Percentiles rank a stretch among this genome's conserved stretches.
phyloP scores from a whole-genome alignment of 306 rosid genomes.

The Vigna mungo region DNA sequence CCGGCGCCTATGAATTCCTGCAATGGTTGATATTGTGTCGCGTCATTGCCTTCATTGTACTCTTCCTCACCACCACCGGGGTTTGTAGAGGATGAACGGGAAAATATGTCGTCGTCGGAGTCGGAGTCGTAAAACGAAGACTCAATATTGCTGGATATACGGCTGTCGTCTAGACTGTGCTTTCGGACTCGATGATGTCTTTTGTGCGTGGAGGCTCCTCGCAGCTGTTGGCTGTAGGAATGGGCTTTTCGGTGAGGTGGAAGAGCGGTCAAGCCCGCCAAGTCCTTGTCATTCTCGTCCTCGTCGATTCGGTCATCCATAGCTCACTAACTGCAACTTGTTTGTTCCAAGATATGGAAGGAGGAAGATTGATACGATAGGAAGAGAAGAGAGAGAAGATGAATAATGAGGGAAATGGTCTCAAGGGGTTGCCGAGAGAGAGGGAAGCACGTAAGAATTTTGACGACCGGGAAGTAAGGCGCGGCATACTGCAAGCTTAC shows the following conservation, averaged over 20 bases:
- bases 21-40: slow-evolving; percentile 52
- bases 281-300: slow-evolving; percentile 68
- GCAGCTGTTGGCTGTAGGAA: slow-evolving; percentile 87
- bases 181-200: slow-evolving; percentile 67
- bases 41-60: slow-evolving; percentile 42
- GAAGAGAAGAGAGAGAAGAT: slow-evolving; percentile 3
- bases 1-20: slow-evolving; percentile 83
- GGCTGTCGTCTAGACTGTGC: slow-evolving; percentile 86
- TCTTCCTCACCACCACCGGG: slow-evolving; percentile 44
- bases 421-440: slow-evolving; percentile 45
- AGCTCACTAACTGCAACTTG: neutral
- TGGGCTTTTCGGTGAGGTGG: slow-evolving; percentile 86
- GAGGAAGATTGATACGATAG: neutral
- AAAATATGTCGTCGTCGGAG: slow-evolving; percentile 69
- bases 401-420: slow-evolving; percentile 47
- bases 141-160: slow-evolving; percentile 44
- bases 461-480: slow-evolving; percentile 50
- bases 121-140: slow-evolving; percentile 56
- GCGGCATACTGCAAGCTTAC: slow-evolving; percentile 48
- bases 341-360: neutral
- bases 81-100: slow-evolving; percentile 52
- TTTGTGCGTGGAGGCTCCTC: slow-evolving; percentile 56
- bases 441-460: slow-evolving; percentile 44
- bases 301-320: slow-evolving; percentile 80
- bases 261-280: slow-evolving; percentile 58